phyloP scores from a whole-genome alignment of 2,329 filamentous ascomycete species.

The Venturia asperata region DNA sequence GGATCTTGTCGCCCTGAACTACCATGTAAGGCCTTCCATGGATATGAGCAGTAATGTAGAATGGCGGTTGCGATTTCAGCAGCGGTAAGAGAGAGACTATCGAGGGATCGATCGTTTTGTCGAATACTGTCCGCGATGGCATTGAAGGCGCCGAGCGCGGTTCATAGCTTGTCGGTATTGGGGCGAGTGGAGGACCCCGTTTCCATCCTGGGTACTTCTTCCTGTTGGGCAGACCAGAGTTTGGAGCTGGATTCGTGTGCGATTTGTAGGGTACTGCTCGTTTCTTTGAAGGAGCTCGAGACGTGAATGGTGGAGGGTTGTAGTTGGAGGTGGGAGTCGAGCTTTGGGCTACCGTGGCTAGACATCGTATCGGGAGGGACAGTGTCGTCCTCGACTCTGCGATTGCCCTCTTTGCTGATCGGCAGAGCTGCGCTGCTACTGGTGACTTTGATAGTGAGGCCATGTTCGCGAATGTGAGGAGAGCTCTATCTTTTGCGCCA shows the following conservation, averaged over 20 bases:
- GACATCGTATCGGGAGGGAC: not conserved
- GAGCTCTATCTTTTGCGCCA: not conserved
- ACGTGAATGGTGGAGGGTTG: slow-evolving; percentile 7
- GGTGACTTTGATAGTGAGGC: slow-evolving; percentile 10
- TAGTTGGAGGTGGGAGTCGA: not conserved
- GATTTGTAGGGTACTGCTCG: slow-evolving; percentile 12
- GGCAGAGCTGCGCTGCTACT: slow-evolving; percentile 1
- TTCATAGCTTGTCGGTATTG: slow-evolving; percentile 13
- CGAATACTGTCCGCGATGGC: slow-evolving; percentile 5
- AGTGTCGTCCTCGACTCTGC: not conserved
- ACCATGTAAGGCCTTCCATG: slow-evolving; percentile 74
- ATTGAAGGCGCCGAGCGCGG: slow-evolving; percentile 16
- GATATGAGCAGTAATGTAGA: slow-evolving; percentile 76
- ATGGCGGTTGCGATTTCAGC: slow-evolving; percentile 62
- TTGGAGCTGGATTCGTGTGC: slow-evolving; percentile 1
- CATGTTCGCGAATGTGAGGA: slow-evolving; percentile 1
- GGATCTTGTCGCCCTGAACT: slow-evolving; percentile 48
- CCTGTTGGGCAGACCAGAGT: not conserved
- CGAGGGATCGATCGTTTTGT: slow-evolving; percentile 29
- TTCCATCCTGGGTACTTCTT: slow-evolving; percentile 9
- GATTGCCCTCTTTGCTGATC: slow-evolving; percentile 3
- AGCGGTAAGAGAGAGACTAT: slow-evolving; percentile 60
- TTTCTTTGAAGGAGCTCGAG: not conserved
- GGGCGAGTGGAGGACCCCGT: slow-evolving; percentile 4
- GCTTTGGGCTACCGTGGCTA: slow-evolving; percentile 10